phyloP scores from a whole-genome alignment of 73 alveolate genomes.

The Blepharisma japonicum region DNA sequence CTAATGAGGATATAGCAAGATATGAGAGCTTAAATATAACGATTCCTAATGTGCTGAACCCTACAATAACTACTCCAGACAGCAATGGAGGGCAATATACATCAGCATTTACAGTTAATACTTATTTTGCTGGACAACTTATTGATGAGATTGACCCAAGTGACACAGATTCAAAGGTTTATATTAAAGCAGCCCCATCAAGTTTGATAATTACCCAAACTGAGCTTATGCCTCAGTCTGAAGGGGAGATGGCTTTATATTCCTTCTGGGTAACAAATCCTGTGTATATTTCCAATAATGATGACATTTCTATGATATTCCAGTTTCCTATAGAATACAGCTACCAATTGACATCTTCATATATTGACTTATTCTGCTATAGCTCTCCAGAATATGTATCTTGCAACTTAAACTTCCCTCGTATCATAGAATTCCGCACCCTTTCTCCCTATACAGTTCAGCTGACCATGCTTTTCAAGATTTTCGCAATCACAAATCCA shows the following conservation, averaged over 20 bases:
- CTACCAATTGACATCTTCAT: background rate
- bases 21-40: background rate
- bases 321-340: conserved; percentile 25
- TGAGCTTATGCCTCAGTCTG: conserved; percentile 4
- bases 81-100: background rate
- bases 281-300: background rate
- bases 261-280: background rate
- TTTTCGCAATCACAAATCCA: conserved; percentile 14
- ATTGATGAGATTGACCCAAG: background rate
- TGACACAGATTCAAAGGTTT: background rate
- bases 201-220: background rate
- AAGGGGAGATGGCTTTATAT: background rate
- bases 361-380: background rate
- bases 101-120: background rate
- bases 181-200: background rate
- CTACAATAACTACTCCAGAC: background rate
- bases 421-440: background rate
- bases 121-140: background rate
- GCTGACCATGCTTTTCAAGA: conserved; percentile 10
- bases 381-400: background rate
- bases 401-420: background rate
- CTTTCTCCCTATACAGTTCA: background rate
- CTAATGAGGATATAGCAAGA: background rate
- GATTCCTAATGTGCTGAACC: background rate
- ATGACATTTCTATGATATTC: background rate